Base-by-base conservation (phyloP, 495 filamentous ascomycete species). In the Chaetomium fimeti region DNA sequence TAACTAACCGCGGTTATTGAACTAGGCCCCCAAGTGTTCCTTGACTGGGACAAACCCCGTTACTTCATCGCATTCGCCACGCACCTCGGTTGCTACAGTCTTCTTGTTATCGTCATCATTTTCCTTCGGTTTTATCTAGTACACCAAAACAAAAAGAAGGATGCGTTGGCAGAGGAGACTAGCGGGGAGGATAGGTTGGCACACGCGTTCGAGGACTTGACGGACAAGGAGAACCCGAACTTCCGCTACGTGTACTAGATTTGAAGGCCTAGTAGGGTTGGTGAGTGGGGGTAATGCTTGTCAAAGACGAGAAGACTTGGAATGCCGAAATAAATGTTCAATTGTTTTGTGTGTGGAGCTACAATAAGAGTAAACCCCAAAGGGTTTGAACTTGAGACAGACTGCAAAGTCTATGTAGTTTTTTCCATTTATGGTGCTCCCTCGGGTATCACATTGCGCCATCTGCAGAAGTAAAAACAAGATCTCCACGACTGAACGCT, bases 181-280 rank as follows among this genome's bases (percentile, higher is more conserved):
- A 72, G 61, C 24, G 81, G 82, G 49, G 76, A 74, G 5, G 73
- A 69, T 36, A 36, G 8, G 32, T 60, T 81, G 51, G 69, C 76
- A 5, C 82, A 84, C 61, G 82, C 82, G 18, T 87, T 85, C 57
- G 79, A 84, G 59, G 85, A 87, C 68, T 66, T 86, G 66, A 87
- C 84, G 32, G 85, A 87, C 72, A 71, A 69, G 64, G 80, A 85
- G 78, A 86, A 86, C 63, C 71, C 73, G 15, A 82, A 83, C 63
- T 85, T 86, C 64, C 76, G 82, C 64, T 85, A 84, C 69, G 77
- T 80, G 38, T 69, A 66, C 45, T 69, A 48, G 61, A 2, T 28
- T 52, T n/a, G n/a, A n/a, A n/a, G n/a, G n/a, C n/a, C n/a, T n/a
- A n/a, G n/a, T n/a, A n/a, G n/a, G n/a, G n/a, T n/a, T n/a, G n/a